phyloP scores from a whole-genome alignment of 2,329 filamentous ascomycete species.

The Pyrenophora seminiperda region DNA sequence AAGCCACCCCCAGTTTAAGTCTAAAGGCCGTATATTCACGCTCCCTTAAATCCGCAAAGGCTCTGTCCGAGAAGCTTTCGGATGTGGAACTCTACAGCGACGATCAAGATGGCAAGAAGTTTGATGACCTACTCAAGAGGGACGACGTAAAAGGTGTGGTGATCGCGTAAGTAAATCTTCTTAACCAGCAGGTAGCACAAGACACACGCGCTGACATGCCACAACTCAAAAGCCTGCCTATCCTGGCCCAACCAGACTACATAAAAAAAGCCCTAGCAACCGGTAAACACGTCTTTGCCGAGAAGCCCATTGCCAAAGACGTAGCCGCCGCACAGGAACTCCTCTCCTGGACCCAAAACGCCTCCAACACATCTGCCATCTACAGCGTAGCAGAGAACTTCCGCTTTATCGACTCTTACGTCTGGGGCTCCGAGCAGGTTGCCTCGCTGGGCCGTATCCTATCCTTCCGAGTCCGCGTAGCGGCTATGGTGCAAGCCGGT shows the following conservation, averaged over 20 bases:
- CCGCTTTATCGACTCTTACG: constrained; percentile 64
- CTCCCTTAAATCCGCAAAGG: constrained; percentile 61
- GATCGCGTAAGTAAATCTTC: constrained; percentile 51
- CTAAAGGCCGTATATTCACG: constrained; percentile 72
- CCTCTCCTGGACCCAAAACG: constrained; percentile 51
- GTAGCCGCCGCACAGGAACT: constrained; percentile 58
- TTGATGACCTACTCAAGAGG: constrained; percentile 60
- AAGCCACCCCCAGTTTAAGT: constrained; percentile 56
- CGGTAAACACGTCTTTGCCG: constrained; percentile 71
- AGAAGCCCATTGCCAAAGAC: constrained; percentile 71
- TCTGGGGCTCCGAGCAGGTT: constrained; percentile 57
- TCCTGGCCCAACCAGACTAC: constrained; percentile 63
- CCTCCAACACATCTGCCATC: constrained; percentile 50
- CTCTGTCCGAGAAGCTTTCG: constrained; percentile 43
- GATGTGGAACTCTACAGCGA: constrained; percentile 64
- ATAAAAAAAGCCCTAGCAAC: constrained; percentile 65
- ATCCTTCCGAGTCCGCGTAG: constrained; percentile 58
- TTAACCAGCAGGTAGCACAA: neutral
- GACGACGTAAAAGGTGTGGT: constrained; percentile 62
- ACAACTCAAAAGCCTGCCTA: constrained; percentile 59
- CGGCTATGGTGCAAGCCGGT: constrained; percentile 54
- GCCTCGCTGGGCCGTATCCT: constrained; percentile 60
- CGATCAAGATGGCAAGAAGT: constrained; percentile 55
- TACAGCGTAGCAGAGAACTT: constrained; percentile 71
- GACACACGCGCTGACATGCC: neutral